These are phyloP conservation scores for Hypoxylon sp. DNA, from an alignment of 2,329 filamentous ascomycete genomes.

Conservation along the genomic window DNA sequence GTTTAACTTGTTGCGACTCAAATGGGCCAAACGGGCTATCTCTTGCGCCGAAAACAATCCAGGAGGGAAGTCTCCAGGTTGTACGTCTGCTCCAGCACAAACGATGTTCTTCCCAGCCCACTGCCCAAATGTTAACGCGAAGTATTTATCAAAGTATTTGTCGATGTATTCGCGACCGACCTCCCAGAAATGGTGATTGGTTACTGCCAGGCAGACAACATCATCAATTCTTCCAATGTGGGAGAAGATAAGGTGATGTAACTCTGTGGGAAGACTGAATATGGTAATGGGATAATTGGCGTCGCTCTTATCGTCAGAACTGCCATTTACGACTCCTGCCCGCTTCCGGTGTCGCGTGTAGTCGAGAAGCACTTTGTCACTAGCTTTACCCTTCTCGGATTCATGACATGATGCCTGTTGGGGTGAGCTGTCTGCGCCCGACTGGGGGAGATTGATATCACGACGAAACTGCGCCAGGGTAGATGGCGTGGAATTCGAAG, in stretches of 20 bases:
- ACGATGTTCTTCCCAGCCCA: constrained; percentile 3
- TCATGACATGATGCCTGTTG: neutral
- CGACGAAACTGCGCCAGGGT: no score
- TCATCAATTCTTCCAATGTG: neutral
- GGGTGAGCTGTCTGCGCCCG: neutral
- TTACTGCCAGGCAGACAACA: neutral
- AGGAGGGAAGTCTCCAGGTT: neutral
- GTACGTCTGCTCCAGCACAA: neutral
- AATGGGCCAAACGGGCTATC: neutral
- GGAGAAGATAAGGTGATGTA: neutral
- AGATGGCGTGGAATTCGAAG: no score
- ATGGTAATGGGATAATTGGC: neutral
- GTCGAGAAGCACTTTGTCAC: neutral
- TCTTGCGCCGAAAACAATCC: neutral
- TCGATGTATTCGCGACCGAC: neutral
- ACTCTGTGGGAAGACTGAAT: neutral
- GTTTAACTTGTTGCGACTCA: neutral
- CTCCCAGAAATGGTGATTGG: neutral
- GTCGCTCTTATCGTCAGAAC: neutral
- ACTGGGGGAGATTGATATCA: neutral
- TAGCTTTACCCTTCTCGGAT: neutral
- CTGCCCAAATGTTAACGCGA: neutral
- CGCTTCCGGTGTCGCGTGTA: neutral
- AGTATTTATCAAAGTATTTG: neutral
- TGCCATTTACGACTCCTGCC: neutral